Conservation (phyloP, 441 rosid genomes). For the Syzygium malaccense region DNA sequence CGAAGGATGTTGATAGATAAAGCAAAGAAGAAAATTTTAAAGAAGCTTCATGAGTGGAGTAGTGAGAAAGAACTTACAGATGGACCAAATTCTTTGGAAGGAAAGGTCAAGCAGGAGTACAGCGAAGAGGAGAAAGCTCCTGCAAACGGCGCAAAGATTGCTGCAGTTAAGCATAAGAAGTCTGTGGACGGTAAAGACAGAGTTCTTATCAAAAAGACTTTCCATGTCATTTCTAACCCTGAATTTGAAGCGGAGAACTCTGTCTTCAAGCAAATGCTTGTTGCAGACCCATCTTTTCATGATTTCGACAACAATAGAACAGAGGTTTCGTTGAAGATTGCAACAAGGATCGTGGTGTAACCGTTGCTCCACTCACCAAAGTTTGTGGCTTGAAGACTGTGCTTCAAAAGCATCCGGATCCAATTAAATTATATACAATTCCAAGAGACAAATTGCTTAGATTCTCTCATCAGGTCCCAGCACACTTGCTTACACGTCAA, state of each 20-base stretch:
- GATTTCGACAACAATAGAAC: constrained; percentile 31
- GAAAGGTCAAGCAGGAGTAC: constrained; percentile 3
- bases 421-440: constrained; percentile 3
- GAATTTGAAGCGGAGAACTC: background rate
- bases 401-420: constrained; percentile 8
- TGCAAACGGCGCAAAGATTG: background rate
- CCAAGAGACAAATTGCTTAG: constrained; percentile 25
- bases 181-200: background rate
- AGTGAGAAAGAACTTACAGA: background rate
- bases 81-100: constrained; percentile 2
- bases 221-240: too few relatives aligned
- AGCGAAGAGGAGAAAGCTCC: background rate
- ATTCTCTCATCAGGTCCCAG: constrained; percentile 33
- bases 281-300: constrained; percentile 33
- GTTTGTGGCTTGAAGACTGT: constrained; percentile 27
- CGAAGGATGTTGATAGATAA: constrained; percentile 19
- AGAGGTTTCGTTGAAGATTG: constrained; percentile 11
- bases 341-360: too few relatives aligned
- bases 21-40: constrained; percentile 20
- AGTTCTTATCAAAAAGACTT: too few relatives aligned
- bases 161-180: background rate
- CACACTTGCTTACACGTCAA: constrained; percentile 21
- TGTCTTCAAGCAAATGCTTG: constrained; percentile 15
- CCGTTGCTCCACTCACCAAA: constrained; percentile 22
- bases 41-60: constrained; percentile 10